Base-by-base conservation (phyloP, 1,284 basidiomycete species). In the Trichosporon inkin region DNA sequence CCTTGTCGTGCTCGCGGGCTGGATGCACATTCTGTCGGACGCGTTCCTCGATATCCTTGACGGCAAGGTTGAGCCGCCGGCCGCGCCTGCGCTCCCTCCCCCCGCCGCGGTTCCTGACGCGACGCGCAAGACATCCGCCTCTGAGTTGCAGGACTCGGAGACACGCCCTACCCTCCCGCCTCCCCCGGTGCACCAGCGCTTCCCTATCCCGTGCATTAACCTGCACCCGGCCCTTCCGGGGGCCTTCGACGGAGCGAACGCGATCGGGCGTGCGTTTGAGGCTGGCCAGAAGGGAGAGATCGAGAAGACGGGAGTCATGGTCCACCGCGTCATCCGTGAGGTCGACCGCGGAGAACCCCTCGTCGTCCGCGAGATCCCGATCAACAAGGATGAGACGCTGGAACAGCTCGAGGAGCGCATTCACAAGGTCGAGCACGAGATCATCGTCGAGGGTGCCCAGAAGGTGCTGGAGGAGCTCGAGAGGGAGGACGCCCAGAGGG, bases 191-290 rank as follows among this genome's bases (percentile, higher is more conserved):
- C 66, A 56, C 22, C 69, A 68, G 55, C n/a, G 14, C 10, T 79
- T 79, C 57, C 81, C 84, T 6, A 85, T 95, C 6, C 88, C 91
- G 0, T 89, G 96, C 67, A 96, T 99, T 81, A 99, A 99, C 75
- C 82, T 99, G 10, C 96, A 99, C 72, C 95, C 96, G 10, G 96
- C 95, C 6, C 81, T 99, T 2, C 96, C 96, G 0, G 91, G 91
- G 0, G 87, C 89, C 6, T 99, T 99, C 68, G 94, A 97, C 69
- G 96, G 96, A 10, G 87, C 92, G 5, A 84, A 90, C 70, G 93
- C 94, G 1, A 91, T 98, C 59, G 85, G 88, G 60, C 82, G 95
- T 20, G 92, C 93, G 2, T 94, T 86, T 72, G 90, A 91, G 64
- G 93, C 93, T 0, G 95, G 88, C 74, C 83, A 90, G 71, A 83